A percentile compares a stretch with the other conserved stretches of the same genome.
These are phyloP conservation scores for Rhododendron vialii DNA, from an alignment of 148 eudicot species.

Conservation along the genomic window DNA sequence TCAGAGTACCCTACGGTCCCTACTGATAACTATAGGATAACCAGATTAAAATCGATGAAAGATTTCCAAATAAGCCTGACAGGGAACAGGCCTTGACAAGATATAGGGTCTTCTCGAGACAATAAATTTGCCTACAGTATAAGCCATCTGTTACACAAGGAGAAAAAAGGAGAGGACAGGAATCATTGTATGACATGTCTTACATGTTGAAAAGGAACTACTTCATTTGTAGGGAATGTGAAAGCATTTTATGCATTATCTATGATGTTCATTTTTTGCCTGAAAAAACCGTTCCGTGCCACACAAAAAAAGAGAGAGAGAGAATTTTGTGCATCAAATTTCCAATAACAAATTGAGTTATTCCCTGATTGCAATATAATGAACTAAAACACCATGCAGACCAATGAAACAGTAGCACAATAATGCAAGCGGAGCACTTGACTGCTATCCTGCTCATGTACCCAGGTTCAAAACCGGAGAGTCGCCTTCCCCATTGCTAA, in stretches of 20 bases:
- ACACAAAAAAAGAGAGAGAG: no score
- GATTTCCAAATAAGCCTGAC: not conserved
- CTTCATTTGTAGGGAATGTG: not conserved
- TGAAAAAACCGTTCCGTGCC: no score
- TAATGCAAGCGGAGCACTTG: not conserved
- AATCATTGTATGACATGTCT: no score
- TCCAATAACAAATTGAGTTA: no score
- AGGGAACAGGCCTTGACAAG: not conserved
- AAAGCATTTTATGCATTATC: no score
- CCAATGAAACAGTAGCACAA: no score
- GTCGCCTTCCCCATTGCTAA: no score
- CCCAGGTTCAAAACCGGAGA: not conserved
- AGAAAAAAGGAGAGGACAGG: not conserved
- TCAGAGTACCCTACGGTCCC: not conserved
- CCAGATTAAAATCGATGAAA: not conserved
- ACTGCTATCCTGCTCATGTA: not conserved
- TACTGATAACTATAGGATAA: not conserved
- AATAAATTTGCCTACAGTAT: not conserved
- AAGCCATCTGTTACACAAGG: not conserved
- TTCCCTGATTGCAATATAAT: no score
- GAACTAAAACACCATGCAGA: no score
- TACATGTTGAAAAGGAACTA: not conserved
- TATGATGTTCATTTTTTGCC: no score
- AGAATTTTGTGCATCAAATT: no score
- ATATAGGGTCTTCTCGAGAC: not conserved